Evolutionary conservation across 495 filamentous ascomycete species (phyloP), one percentile per base, ranked within the genome.

Genomic region (Podospora conica): DNA sequence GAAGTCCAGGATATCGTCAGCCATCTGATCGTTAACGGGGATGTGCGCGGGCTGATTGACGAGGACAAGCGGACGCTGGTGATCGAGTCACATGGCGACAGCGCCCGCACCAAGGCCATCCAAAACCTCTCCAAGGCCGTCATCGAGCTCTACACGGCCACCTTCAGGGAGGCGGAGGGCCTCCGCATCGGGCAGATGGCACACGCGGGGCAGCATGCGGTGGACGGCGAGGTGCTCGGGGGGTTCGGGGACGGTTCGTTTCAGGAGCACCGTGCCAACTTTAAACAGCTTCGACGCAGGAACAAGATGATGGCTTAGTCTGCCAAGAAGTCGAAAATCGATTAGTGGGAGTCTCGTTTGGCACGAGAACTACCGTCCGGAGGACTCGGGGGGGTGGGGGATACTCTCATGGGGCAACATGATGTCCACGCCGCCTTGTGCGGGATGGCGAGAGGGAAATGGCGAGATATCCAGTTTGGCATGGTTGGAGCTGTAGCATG

Each of bases 1-100:
- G 95, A 98, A 77, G 96, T 96, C 0, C 87, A 94, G 76, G 95
- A 98, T 66, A 98, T 98, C 61, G 78, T 98, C 18, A 88, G 92
- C 63, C 96, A 92, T 79, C 80, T 98, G 58, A 97, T 98, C 68
- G 85, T 97, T 57, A 92, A 96, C 74, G 87, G 90, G 71, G 90
- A 91, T 69, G 85, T 98, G 61, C 84, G 88, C 33, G 95, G 90
- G 66, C 90, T 90, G 75, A 95, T 98, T 75, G 90, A 98, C 75
- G 92, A 97, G 75, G 85, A 91, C 74, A 84, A 83, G 62, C 92
- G 93, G 23, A 92, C 87, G 0, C 87, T 98, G 29, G 86, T 92
- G 71, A 89, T 96, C 48, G 88, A 90, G 69, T 90, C 87, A 31
- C 79, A 82, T 58, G 86, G 82, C 58, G 93, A 97, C 76, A 83